Evolutionary conservation across 495 filamentous ascomycete species (phyloP), one percentile per base, ranked within the genome.

Genomic region (Penicillium manginii): DNA sequence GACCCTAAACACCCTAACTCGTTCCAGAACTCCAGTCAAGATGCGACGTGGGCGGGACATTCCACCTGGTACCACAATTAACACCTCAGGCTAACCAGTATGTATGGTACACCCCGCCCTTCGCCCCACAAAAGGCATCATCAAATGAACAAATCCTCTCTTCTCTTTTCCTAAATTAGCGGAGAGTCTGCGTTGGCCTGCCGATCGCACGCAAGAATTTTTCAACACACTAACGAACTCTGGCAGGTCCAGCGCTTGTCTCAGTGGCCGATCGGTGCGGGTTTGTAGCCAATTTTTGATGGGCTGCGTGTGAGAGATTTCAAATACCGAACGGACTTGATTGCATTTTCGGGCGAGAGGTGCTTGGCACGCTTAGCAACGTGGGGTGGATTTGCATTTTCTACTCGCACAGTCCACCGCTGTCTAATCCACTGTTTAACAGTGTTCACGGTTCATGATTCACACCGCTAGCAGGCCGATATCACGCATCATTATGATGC

Each of bases 181-280:
- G 35, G 35, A 39, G 35, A n/a, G 40, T 43, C n/a, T 43, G 40
- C 18, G 40, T 43, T 43, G 40, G 40, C 17, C 40, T 43, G 40
- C 40, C 40, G 40, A 43, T 43, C 40, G 40, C 40, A 43, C 40
- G n/a, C 40, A 43, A 43, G n/a, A 43, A 43, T 43, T 19, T 43
- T 43, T 18, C 17, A 43, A 9, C 40, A 43, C 8, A 19, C 40
- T 43, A 43, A n/a, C 17, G 17, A 43, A 43, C 40, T 43, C 14
- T 43, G 40, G n/a, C 17, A 17, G 17, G 17, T 43, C 40, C 40
- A 43, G 40, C 40, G 40, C 40, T 43, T 43, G 40, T 43, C 40
- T 43, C 40, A 21, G 40, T 43, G 40, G 40, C n/a, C 17, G 40
- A 43, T 43, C 40, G n/a, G 4, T 3, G 40, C 15, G 40, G 15